Conservation (phyloP, 2,329 filamentous ascomycete genomes). For the Grosmannia serpens region DNA sequence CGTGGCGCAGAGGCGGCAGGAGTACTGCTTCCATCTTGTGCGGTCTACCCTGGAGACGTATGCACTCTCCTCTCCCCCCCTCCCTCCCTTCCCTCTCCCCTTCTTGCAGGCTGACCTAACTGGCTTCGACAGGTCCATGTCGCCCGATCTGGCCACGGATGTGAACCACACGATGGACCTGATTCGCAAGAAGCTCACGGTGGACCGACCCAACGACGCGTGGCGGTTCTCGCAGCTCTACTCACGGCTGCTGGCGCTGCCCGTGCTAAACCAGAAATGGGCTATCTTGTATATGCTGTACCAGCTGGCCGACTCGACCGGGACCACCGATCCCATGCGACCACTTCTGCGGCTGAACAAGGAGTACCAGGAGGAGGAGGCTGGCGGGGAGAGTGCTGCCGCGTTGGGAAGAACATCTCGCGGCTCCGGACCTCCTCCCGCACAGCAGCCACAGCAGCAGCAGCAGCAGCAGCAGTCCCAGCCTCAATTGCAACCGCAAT, state of each 20-base stretch:
- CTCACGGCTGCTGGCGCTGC: conserved; percentile 76
- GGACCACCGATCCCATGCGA: conserved; percentile 39
- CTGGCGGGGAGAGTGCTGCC: not conserved
- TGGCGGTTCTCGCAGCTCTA: conserved; percentile 85
- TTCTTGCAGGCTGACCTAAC: not conserved
- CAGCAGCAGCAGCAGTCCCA: not conserved
- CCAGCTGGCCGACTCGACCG: conserved; percentile 60
- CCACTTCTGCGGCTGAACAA: conserved; percentile 22
- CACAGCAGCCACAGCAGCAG: not conserved
- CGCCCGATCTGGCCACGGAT: conserved; percentile 48
- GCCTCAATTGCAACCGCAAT: not conserved
- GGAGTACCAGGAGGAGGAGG: conserved; percentile 4
- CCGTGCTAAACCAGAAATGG: conserved; percentile 92
- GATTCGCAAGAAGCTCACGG: conserved; percentile 79
- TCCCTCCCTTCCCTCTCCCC: not conserved
- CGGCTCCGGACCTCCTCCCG: not conserved
- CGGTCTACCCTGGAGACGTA: conserved; percentile 41
- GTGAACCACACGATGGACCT: conserved; percentile 87
- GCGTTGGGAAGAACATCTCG: not conserved
- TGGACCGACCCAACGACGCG: conserved; percentile 66
- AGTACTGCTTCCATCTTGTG: conserved; percentile 44
- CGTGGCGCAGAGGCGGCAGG: conserved; percentile 56
- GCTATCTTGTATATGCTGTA: conserved; percentile 87
- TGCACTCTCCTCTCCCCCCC: conserved; percentile 7
- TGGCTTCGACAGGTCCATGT: conserved; percentile 21